Conservation (phyloP, 192 early-diverging fungal species). For the Mortierella claussenii region DNA sequence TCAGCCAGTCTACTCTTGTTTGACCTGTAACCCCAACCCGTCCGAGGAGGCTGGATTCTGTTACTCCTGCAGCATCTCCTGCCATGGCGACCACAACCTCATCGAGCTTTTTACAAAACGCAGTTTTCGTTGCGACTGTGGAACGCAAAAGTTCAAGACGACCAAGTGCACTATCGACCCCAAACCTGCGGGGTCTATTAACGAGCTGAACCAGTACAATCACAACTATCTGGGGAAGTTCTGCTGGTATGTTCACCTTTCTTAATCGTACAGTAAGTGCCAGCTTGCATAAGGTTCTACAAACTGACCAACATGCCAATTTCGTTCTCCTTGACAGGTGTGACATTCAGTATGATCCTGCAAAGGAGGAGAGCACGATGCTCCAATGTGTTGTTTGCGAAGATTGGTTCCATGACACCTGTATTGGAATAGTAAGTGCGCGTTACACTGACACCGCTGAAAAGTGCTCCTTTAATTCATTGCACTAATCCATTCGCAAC, state of each 20-base stretch:
- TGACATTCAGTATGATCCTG: constrained; percentile 77
- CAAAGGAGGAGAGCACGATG: constrained; percentile 81
- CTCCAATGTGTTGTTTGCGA: constrained; percentile 88
- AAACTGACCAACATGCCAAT: not conserved
- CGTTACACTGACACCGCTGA: too few relatives aligned
- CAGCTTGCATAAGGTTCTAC: too few relatives aligned
- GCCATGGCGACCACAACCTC: constrained; percentile 80
- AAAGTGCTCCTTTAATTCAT: not conserved
- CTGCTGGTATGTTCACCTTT: constrained; percentile 72
- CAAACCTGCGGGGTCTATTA: constrained; percentile 56
- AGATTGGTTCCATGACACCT: constrained; percentile 84
- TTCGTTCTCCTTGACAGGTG: constrained; percentile 60
- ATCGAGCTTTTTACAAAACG: constrained; percentile 89
- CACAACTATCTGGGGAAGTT: constrained; percentile 87
- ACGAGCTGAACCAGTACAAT: constrained; percentile 81
- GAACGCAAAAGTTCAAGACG: constrained; percentile 63
- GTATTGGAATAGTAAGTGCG: constrained; percentile 71
- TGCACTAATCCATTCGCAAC: not conserved
- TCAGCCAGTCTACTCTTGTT: constrained; percentile 85
- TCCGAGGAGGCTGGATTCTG: constrained; percentile 54
- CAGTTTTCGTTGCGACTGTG: constrained; percentile 92
- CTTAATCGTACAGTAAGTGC: not conserved
- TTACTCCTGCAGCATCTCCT: constrained; percentile 83
- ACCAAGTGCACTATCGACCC: constrained; percentile 56
- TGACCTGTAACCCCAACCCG: constrained; percentile 70